Percentiles rank a stretch among this genome's conserved stretches.
These are phyloP conservation scores for Sporobolomyces roseus DNA, from an alignment of 768 basidiomycete genomes.

Conservation along the genomic window DNA sequence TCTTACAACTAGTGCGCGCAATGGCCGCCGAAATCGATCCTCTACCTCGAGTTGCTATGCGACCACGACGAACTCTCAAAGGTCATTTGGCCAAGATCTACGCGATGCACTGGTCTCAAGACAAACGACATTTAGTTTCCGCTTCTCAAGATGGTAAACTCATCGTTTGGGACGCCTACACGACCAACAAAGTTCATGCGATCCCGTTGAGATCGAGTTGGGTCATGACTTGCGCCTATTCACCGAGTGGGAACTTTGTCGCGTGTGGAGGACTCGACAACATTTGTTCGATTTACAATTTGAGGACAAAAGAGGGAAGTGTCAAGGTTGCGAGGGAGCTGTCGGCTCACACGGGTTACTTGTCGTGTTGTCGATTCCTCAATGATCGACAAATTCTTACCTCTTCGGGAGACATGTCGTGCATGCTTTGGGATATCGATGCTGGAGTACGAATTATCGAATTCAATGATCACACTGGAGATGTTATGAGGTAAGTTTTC, in stretches of 20 bases:
- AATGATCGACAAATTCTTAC: slow-evolving; percentile 99
- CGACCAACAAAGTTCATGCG: slow-evolving; percentile 99
- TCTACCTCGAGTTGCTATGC: slow-evolving; percentile 93
- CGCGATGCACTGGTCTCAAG: slow-evolving; percentile 98
- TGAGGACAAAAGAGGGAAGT: slow-evolving; percentile 67
- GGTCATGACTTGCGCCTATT: slow-evolving; percentile 99
- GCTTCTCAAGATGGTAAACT: slow-evolving; percentile 99
- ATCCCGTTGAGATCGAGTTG: slow-evolving; percentile 96
- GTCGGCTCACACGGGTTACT: slow-evolving; percentile 95
- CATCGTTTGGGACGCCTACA: slow-evolving; percentile 99
- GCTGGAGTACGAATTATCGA: slow-evolving; percentile 95
- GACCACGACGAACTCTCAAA: slow-evolving; percentile 86
- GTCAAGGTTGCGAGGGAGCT: slow-evolving; percentile 90
- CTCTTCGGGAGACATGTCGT: slow-evolving; percentile 97
- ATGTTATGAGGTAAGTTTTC: slow-evolving; percentile 88
- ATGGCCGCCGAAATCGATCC: slow-evolving; percentile 97
- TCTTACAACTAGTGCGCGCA: slow-evolving; percentile 80
- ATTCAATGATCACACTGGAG: slow-evolving; percentile 98
- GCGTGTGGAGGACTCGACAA: slow-evolving; percentile 99
- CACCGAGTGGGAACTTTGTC: slow-evolving; percentile 93
- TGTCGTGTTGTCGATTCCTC: slow-evolving; percentile 96
- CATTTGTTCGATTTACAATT: slow-evolving; percentile 96
- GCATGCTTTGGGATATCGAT: slow-evolving; percentile 99
- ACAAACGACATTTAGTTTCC: slow-evolving; percentile 94
- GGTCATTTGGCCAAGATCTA: slow-evolving; percentile 99